Evolutionary conservation across 768 basidiomycete species (phyloP).

Genomic region (Postia placenta): DNA sequence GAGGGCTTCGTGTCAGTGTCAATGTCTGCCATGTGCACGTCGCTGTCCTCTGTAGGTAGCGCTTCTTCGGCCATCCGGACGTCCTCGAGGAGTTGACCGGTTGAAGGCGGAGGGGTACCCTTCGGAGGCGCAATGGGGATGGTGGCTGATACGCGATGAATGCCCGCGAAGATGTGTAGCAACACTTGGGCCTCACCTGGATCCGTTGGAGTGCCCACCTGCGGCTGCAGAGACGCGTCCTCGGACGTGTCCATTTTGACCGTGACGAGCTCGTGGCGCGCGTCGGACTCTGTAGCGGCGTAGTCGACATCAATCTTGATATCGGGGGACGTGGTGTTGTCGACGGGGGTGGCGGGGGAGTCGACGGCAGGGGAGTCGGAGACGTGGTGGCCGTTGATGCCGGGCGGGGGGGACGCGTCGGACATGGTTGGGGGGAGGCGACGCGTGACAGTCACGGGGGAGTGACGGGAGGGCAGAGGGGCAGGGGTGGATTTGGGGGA

Average conservation of each 20-base stretch:
- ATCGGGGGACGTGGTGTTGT: conserved; percentile 40
- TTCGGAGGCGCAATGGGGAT: conserved; percentile 39
- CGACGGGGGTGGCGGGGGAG: conserved; percentile 59
- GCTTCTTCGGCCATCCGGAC: conserved; percentile 50
- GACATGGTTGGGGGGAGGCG: conserved; percentile 44
- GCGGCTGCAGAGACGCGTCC: conserved; percentile 38
- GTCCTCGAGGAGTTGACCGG: conserved; percentile 43
- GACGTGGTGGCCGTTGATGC: conserved; percentile 17
- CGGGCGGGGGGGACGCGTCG: conserved; percentile 36
- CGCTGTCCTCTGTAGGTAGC: conserved; percentile 7
- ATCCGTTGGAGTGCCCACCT: conserved; percentile 39
- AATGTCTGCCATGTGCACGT: conserved; percentile 20
- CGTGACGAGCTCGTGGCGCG: conserved; percentile 51
- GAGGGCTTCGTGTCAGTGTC: conserved; percentile 19
- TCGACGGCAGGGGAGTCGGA: conserved; percentile 36
- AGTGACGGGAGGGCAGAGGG: conserved; percentile 24
- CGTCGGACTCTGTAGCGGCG: conserved; percentile 62
- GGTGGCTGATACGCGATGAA: conserved; percentile 31
- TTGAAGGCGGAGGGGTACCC: conserved; percentile 41
- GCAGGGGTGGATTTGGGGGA: conserved; percentile 62
- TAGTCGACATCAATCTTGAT: conserved; percentile 61
- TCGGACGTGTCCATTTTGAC: conserved; percentile 40
- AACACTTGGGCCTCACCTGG: conserved; percentile 35
- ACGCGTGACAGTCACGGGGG: conserved; percentile 71
- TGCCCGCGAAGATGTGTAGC: conserved; percentile 11